These are phyloP conservation scores for Fusarium fracticaudum DNA, from an alignment of 2,329 filamentous ascomycete species.

Conservation along the genomic window DNA sequence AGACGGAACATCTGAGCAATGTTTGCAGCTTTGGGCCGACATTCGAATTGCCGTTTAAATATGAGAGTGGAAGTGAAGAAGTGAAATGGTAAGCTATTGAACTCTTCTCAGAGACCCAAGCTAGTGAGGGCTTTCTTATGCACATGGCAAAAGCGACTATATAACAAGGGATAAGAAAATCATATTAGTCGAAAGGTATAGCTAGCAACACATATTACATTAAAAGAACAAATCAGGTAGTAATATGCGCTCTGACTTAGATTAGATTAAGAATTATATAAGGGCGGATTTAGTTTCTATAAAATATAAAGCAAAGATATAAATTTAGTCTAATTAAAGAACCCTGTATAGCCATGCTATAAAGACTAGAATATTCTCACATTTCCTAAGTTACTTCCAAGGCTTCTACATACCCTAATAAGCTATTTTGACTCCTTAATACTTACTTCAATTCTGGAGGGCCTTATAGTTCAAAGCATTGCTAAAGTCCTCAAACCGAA, in stretches of 20 bases:
- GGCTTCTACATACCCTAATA: background rate
- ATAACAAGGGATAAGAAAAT: background rate
- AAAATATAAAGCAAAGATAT: too few relatives aligned
- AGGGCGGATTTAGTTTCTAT: background rate
- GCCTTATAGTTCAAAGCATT: too few relatives aligned
- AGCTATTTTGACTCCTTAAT: background rate
- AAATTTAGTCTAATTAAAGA: too few relatives aligned
- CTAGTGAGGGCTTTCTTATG: background rate
- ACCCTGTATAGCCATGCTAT: too few relatives aligned
- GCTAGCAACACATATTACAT: background rate
- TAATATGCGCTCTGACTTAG: accelerated
- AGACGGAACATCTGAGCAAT: background rate
- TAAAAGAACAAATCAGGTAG: background rate
- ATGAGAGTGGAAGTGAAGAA: background rate
- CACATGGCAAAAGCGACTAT: background rate
- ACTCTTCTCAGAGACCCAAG: background rate
- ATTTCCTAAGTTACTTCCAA: too few relatives aligned
- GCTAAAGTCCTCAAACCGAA: background rate
- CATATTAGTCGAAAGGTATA: background rate
- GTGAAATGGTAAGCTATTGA: background rate
- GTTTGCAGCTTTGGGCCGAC: background rate
- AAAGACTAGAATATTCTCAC: too few relatives aligned
- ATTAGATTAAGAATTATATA: background rate
- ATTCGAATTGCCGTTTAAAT: background rate
- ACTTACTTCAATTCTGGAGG: accelerated